Evolutionary conservation across 176 grass and related monocot species (phyloP), one percentile per base, ranked within the genome.

Genomic region (Aegilops sharonensis): DNA sequence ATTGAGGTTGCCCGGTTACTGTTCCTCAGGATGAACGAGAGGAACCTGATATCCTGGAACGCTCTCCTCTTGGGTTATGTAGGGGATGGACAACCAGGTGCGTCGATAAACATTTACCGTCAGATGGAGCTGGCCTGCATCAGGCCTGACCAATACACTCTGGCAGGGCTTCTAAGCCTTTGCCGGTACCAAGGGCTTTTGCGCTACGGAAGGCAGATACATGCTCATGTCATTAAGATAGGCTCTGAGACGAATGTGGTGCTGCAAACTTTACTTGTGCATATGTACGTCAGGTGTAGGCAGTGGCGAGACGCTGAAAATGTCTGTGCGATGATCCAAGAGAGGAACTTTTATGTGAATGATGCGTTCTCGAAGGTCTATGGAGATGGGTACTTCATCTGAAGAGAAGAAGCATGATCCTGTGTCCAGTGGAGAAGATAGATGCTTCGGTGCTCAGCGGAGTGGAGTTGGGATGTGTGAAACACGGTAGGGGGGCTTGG

Each of bases 11-110:
- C 86, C 57, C 89, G 34, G 34, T 21, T 89, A 64, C 67, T 89
- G 37, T 94, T 94, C 80, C 64, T 87, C 12, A 78, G 84, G 71
- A 94, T 94, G 92, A 91, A 84, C 9, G 87, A 87, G 83, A 84
- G 92, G 78, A 89, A 87, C 48, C 61, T 89, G 39, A 85, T 88
- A 59, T 87, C 88, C 8, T 90, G 88, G 85, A 90, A 92, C 31
- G 78, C 84, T 9, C 68, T 92, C 34, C 77, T 90, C 32, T 78
- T 72, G 35, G 78, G 87, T 90, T 90, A 85, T 18, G 72, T 83
- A 21, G 83, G 37, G 12, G 82, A 90, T 74, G 78, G 69, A 2
- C 88, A 85, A 9, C 67, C 68, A 64, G 45, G 43, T 64, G 85
- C 63, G 14, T 85, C 81, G 1, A 72, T 84, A 86, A 84, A 81